phyloP scores from a whole-genome alignment of 805 yeast species.

The Teunomyces stri region DNA sequence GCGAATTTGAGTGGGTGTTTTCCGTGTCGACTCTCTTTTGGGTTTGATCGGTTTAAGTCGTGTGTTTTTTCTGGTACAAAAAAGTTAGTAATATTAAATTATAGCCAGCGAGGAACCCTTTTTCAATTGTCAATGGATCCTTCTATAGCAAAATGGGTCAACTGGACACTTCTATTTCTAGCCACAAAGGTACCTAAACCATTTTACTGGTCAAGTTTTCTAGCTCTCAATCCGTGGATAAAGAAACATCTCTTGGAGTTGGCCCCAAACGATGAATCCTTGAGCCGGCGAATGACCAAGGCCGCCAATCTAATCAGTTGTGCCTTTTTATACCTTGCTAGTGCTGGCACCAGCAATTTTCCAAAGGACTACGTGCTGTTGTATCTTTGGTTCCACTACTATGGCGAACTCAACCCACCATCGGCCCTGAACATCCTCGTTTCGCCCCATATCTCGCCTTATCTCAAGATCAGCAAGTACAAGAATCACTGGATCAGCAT shows the following conservation, averaged over 20 bases:
- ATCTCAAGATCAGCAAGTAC: constrained; percentile 25
- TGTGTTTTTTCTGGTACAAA: background rate
- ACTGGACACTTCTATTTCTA: constrained; percentile 26
- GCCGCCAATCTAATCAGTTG: constrained; percentile 25
- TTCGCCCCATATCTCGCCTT: constrained; percentile 24
- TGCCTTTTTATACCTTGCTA: constrained; percentile 25
- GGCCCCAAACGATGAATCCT: constrained; percentile 7
- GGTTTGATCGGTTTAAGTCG: background rate
- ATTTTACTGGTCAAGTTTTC: constrained; percentile 27
- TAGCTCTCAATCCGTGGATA: constrained; percentile 28
- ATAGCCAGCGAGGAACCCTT: background rate
- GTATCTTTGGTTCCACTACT: constrained; percentile 31
- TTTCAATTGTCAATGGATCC: constrained; percentile 6
- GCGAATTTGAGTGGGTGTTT: no score
- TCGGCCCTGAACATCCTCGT: constrained; percentile 26
- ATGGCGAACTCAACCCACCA: constrained; percentile 33
- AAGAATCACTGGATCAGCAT: constrained; percentile 15
- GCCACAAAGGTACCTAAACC: constrained; percentile 24
- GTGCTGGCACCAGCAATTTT: constrained; percentile 20
- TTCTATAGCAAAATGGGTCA: constrained; percentile 22
- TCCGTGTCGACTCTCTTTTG: background rate
- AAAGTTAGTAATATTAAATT: background rate
- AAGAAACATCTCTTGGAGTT: background rate
- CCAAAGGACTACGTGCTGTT: constrained; percentile 40
- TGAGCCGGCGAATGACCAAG: constrained; percentile 15